Evolutionary conservation across 2,329 filamentous ascomycete genomes (phyloP), one percentile per base, ranked within the genome.

Genomic region (Dryadomyces quercivorus): DNA sequence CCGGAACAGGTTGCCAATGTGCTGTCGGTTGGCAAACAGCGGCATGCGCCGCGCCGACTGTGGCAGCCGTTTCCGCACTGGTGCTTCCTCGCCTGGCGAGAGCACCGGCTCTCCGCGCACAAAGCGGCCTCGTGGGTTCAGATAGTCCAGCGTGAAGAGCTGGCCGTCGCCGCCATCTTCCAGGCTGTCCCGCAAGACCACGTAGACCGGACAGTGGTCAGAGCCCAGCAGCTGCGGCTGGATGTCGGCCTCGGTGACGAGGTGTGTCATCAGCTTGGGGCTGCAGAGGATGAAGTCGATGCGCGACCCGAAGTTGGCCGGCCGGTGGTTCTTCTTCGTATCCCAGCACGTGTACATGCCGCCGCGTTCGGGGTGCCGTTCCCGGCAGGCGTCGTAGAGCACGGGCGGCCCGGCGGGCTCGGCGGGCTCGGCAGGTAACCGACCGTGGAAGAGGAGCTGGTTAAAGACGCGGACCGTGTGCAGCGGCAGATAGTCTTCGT

Each of bases 321-420:
- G 92, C n/a, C 93, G 78, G n/a, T 88, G 88, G 67, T 97, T 97
- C 64, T 90, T 86, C 66, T 87, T 91, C 51, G 88, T 91, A 59
- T 97, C 90, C 92, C 92, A 97, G 67, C 92, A 95, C 0, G 93
- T 97, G 67, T 89, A 97, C 93, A 98, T 97, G 57, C 89, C 89
- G 58, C 75, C 74, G 43, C 93, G 78, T n/a, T 73, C 70, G 0
- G 88, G 86, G 64, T 96, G 86, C 63, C 91, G 94, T 26, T 78
- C 80, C 50, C 93, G 80, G 61, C 87, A 91, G 18, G 94, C 74
- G 69, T 98, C 93, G 78, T 85, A 88, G 44, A 97, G 71, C 1
- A 91, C 79, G 2, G 88, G 81, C n/a, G n/a, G n/a, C n/a, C n/a
- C n/a, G n/a, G n/a, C n/a, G n/a, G n/a, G n/a, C n/a, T n/a, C n/a